These are phyloP conservation scores for Echinochloa phyllopogon DNA, from an alignment of 176 grass and related monocot species.

Conservation along the genomic window DNA sequence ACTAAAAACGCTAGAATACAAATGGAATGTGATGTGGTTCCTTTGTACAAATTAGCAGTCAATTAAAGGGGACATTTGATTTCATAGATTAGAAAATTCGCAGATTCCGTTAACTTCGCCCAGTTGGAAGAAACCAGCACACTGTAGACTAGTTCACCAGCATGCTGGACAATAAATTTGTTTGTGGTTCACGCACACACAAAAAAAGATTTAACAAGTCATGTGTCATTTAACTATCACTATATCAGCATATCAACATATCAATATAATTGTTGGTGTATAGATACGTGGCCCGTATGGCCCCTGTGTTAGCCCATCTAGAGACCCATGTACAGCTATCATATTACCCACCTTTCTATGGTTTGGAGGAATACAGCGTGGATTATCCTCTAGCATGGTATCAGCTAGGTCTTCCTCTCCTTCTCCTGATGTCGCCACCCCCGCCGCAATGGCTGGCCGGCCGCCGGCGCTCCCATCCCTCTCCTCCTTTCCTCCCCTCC, in stretches of 20 bases:
- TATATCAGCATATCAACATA: neutral
- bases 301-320: too few species aligned
- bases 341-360: too few species aligned
- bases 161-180: neutral
- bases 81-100: constrained; percentile 1
- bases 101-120: constrained; percentile 58
- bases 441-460: too few species aligned
- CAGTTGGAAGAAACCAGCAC: constrained; percentile 76
- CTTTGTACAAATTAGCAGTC: neutral
- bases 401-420: too few species aligned
- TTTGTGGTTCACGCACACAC: neutral
- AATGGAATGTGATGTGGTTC: neutral
- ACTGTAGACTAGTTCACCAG: constrained; percentile 55
- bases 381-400: too few species aligned
- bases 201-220: constrained; percentile 3
- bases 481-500: too few species aligned
- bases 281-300: too few species aligned
- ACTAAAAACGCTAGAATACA: neutral
- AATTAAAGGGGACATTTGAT: neutral
- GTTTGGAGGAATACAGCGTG: too few species aligned
- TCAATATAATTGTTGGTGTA: too few species aligned
- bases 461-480: too few species aligned
- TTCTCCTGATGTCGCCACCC: too few species aligned
- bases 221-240: neutral
- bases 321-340: too few species aligned